Evolutionary conservation across 768 basidiomycete genomes (phyloP).

Genomic region (Cubamyces lactineus): DNA sequence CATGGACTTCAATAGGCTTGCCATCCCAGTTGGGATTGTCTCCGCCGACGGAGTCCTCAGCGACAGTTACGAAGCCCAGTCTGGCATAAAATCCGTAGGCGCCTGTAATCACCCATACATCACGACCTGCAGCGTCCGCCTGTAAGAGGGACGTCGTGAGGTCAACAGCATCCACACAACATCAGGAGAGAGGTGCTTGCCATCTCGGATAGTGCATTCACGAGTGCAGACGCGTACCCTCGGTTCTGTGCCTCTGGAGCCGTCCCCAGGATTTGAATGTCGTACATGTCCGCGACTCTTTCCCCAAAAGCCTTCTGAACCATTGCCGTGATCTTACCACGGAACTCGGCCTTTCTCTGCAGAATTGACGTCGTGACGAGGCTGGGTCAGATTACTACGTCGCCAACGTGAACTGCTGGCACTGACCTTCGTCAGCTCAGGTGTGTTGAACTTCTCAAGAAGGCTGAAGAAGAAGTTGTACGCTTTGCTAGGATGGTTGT

Average conservation of each 20-base stretch:
- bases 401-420: not conserved
- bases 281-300: conserved; percentile 12
- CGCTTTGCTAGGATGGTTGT: not conserved
- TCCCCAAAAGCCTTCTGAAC: conserved; percentile 7
- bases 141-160: not conserved
- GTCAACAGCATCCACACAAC: too few relatives aligned
- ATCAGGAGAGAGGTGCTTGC: conserved; percentile 7
- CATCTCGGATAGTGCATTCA: conserved; percentile 5
- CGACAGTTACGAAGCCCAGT: conserved; percentile 18
- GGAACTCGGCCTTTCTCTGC: not conserved
- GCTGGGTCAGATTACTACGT: not conserved
- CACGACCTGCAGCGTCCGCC: conserved; percentile 20
- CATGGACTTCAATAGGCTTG: conserved; percentile 17
- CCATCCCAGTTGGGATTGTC: conserved; percentile 24
- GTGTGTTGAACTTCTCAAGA: not conserved
- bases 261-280: conserved; percentile 8
- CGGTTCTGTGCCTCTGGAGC: conserved; percentile 15
- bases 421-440: not conserved
- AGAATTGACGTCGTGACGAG: not conserved
- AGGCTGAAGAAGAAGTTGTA: not conserved
- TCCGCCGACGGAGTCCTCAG: conserved; percentile 2
- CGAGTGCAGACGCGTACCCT: conserved; percentile 22
- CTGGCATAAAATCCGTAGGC: conserved; percentile 23
- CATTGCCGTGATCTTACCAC: not conserved
- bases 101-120: conserved; percentile 20